A percentile compares a stretch with the other conserved stretches of the same genome.
Evolutionary conservation across 2,329 filamentous ascomycete species (phyloP).

Genomic region (Claviceps sp.): DNA sequence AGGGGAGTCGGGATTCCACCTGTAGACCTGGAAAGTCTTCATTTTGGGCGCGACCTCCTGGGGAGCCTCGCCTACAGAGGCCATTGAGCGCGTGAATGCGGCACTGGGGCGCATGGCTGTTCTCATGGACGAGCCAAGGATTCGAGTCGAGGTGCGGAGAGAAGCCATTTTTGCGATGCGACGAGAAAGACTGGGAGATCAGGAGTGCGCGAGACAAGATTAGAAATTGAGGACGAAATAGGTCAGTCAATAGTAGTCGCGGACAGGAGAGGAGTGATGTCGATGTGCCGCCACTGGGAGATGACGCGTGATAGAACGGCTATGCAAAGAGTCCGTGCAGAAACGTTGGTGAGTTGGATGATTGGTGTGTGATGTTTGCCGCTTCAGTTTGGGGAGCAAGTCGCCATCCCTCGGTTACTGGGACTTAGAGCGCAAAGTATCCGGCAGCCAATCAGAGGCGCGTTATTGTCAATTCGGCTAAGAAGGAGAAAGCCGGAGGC

Average conservation of each 20-base stretch:
- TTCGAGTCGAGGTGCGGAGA: slow-evolving; percentile 44
- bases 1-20: slow-evolving; percentile 92
- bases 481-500: slow-evolving; percentile 14
- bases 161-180: slow-evolving; percentile 37
- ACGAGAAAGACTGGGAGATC: not conserved
- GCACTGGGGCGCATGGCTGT: slow-evolving; percentile 26
- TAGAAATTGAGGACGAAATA: not conserved
- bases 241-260: no score
- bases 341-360: not conserved
- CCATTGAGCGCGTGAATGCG: slow-evolving; percentile 38
- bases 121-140: slow-evolving; percentile 33
- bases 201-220: not conserved
- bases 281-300: not conserved
- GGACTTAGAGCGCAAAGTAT: slow-evolving; percentile 3
- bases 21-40: slow-evolving; percentile 98
- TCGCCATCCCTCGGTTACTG: slow-evolving; percentile 10
- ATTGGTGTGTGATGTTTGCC: slow-evolving; percentile 1
- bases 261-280: not conserved
- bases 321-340: not conserved
- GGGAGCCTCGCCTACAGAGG: slow-evolving; percentile 43
- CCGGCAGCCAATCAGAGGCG: slow-evolving; percentile 8
- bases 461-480: slow-evolving; percentile 19
- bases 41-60: slow-evolving; percentile 52
- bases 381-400: slow-evolving; percentile 3
- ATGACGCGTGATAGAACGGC: slow-evolving; percentile 1